Conservation (phyloP, 2,329 filamentous ascomycete genomes). For the Balansia obtecta region DNA sequence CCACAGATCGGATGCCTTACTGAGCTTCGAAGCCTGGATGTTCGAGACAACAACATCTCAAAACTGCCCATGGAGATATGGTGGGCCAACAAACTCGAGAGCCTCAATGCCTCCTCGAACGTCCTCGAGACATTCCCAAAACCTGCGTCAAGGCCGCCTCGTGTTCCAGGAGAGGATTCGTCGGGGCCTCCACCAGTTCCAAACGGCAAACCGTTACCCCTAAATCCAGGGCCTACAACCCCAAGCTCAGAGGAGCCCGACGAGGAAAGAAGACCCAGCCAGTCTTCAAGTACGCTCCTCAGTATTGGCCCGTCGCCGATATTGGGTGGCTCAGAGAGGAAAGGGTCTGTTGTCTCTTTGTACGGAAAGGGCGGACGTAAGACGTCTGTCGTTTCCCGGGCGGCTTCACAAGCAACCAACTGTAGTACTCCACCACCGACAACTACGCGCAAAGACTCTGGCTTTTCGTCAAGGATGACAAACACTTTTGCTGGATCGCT, state of each 20-base stretch:
- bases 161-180: slow-evolving; percentile 40
- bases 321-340: slow-evolving; percentile 48
- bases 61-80: slow-evolving; percentile 88
- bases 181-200: slow-evolving; percentile 20
- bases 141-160: slow-evolving; percentile 57
- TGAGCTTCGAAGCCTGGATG: slow-evolving; percentile 75
- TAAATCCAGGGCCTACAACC: slow-evolving; percentile 38
- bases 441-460: slow-evolving; percentile 71
- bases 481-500: slow-evolving; percentile 84
- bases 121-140: slow-evolving; percentile 86
- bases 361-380: slow-evolving; percentile 72
- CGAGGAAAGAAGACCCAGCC: slow-evolving; percentile 66
- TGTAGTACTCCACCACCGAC: slow-evolving; percentile 37
- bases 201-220: slow-evolving; percentile 28
- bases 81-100: slow-evolving; percentile 84
- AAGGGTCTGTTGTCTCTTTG: slow-evolving; percentile 74
- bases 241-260: slow-evolving; percentile 68
- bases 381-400: slow-evolving; percentile 67
- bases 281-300: slow-evolving; percentile 64
- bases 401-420: slow-evolving; percentile 32
- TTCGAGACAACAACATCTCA: slow-evolving; percentile 86
- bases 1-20: slow-evolving; percentile 76
- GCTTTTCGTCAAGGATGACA: slow-evolving; percentile 62
- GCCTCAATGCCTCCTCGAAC: slow-evolving; percentile 90
- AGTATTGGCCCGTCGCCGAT: slow-evolving; percentile 66